Conservation (phyloP, 305 asterid genomes). For the Euphrasia arctica region DNA sequence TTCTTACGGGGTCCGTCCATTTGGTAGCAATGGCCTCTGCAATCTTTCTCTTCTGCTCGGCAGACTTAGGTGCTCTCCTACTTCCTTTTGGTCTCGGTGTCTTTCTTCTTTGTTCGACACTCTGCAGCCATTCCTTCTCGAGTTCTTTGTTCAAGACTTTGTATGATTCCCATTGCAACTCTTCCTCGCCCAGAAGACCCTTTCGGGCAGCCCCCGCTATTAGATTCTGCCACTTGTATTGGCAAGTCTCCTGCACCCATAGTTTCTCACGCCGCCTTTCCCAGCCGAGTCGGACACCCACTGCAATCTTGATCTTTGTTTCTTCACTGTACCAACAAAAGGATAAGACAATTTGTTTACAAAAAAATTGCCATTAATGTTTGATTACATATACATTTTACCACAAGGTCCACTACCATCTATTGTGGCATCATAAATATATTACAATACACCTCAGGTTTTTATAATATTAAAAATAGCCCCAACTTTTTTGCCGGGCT, state of each 20-base stretch:
- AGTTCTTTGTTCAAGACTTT: slow-evolving; percentile 49
- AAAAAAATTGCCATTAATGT: too few species aligned
- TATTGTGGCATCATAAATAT: too few species aligned
- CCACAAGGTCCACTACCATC: too few species aligned
- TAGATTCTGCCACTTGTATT: slow-evolving; percentile 71
- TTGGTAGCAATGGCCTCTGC: slow-evolving; percentile 87
- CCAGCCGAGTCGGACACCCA: slow-evolving; percentile 86
- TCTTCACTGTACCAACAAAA: slow-evolving; percentile 48
- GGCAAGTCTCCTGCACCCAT: slow-evolving; percentile 74
- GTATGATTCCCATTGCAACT: slow-evolving; percentile 80
- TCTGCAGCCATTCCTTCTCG: slow-evolving; percentile 62
- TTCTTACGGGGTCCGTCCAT: slow-evolving; percentile 95
- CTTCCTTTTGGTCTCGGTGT: slow-evolving; percentile 49
- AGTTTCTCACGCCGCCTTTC: slow-evolving; percentile 70
- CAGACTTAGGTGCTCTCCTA: slow-evolving; percentile 85
- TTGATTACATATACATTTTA: too few species aligned
- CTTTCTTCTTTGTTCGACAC: slow-evolving; percentile 55
- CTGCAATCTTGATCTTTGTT: slow-evolving; percentile 73
- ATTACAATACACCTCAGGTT: too few species aligned
- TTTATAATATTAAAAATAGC: too few species aligned
- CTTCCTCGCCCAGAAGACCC: slow-evolving; percentile 73
- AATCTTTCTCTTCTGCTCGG: slow-evolving; percentile 86
- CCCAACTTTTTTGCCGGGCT: too few species aligned
- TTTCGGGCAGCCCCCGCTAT: slow-evolving; percentile 61
- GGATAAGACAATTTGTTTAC: too few species aligned